Conservation (phyloP, 1,284 basidiomycete genomes). For the Fomitopsis pinicola region DNA sequence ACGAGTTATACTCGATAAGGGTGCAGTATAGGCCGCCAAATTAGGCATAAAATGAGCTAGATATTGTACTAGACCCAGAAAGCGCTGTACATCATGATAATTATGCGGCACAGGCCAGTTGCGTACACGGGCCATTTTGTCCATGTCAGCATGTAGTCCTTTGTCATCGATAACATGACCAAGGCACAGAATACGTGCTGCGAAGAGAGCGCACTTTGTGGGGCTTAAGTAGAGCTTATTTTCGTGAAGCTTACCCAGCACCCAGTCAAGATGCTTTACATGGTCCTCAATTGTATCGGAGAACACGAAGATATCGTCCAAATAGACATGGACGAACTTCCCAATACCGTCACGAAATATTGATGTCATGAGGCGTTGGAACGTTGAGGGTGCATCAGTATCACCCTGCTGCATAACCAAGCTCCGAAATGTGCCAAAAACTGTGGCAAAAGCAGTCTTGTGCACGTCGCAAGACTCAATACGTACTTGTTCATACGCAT, state of each 20-base stretch:
- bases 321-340: conserved; percentile 26
- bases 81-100: conserved; percentile 35
- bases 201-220: conserved; percentile 22
- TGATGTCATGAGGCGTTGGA: conserved; percentile 29
- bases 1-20: conserved; percentile 11
- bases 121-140: conserved; percentile 21
- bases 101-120: conserved; percentile 24
- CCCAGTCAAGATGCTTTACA: conserved; percentile 20
- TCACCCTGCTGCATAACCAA: conserved; percentile 31
- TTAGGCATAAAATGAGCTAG: conserved; percentile 31
- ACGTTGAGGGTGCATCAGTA: conserved; percentile 29
- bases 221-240: conserved; percentile 19
- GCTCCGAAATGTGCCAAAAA: conserved; percentile 30
- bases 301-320: conserved; percentile 34
- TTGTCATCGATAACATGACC: conserved; percentile 26
- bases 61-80: conserved; percentile 38
- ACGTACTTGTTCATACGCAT: conserved; percentile 20
- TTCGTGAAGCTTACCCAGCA: conserved; percentile 19
- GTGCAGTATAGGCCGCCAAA: conserved; percentile 27
- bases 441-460: conserved; percentile 6
- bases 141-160: conserved; percentile 23
- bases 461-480: conserved; percentile 4
- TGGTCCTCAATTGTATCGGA: conserved; percentile 25
- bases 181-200: conserved; percentile 20
- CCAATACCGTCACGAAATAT: conserved; percentile 28